Evolutionary conservation across 176 grass and related monocot species (phyloP).

Genomic region (Eragrostis curvula): DNA sequence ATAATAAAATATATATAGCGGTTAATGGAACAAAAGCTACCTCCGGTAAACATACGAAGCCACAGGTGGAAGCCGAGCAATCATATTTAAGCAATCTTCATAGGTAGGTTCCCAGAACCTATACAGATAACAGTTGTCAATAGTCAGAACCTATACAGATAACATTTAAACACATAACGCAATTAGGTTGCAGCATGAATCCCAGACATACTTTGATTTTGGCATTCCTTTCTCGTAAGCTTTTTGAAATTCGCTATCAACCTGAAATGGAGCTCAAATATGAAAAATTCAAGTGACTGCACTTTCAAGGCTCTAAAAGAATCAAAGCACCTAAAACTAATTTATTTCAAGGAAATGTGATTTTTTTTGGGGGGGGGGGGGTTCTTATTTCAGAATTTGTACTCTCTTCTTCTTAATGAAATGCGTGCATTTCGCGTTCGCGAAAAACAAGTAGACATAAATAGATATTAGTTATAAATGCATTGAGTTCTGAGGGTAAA

Average conservation of each 20-base stretch:
- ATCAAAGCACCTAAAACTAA: not conserved
- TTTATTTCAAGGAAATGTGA: too few relatives aligned
- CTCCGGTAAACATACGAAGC: constrained; percentile 94
- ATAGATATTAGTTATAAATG: too few relatives aligned
- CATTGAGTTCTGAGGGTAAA: too few relatives aligned
- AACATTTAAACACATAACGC: constrained; percentile 23
- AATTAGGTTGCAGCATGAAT: constrained; percentile 19
- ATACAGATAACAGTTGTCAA: constrained; percentile 36
- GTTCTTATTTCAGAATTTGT: too few relatives aligned
- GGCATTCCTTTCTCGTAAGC: constrained; percentile 88
- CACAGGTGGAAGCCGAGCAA: constrained; percentile 81
- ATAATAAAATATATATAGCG: constrained; percentile 4
- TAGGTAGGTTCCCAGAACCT: constrained; percentile 99
- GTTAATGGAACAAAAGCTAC: constrained; percentile 51
- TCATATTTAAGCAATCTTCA: constrained; percentile 96
- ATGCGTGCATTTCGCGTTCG: too few relatives aligned
- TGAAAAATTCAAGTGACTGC: constrained; percentile 1
- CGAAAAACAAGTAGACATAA: too few relatives aligned
- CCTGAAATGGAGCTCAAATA: constrained; percentile 60
- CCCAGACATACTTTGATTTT: constrained; percentile 81
- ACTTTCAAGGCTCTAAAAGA: not conserved
- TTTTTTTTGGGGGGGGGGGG: too few relatives aligned
- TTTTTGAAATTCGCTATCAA: constrained; percentile 99
- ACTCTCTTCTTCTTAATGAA: too few relatives aligned
- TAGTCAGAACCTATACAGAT: not conserved